A percentile compares a stretch with the other conserved stretches of the same genome.
Conservation (phyloP, 306 rosid genomes). For the Rosa rugosa region DNA sequence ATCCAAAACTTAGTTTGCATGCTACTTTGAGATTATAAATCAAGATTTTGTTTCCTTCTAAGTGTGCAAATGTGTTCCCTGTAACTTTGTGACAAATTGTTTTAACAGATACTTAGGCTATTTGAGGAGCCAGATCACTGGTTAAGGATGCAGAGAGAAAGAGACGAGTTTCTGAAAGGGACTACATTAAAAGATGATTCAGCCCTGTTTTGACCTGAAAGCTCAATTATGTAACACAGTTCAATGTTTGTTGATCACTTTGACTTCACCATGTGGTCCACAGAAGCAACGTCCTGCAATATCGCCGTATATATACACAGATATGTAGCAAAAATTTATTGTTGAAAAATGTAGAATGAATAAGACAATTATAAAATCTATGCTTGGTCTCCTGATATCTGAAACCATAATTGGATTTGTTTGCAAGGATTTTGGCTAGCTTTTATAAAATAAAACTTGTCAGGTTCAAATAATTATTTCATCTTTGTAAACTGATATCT, state of each 20-base stretch:
- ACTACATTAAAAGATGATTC: constrained; percentile 16
- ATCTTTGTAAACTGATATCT: not conserved
- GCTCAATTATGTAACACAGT: not conserved
- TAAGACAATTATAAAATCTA: not conserved
- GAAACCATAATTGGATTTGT: not conserved
- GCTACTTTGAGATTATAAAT: not conserved
- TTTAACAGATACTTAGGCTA: constrained; percentile 38
- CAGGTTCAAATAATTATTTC: not conserved
- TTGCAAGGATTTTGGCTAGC: not conserved
- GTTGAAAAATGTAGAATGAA: not conserved
- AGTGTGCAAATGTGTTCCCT: not conserved
- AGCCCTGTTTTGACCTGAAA: constrained; percentile 20
- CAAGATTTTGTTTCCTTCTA: not conserved
- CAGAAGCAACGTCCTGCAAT: not conserved
- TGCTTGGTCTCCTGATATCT: not conserved
- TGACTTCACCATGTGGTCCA: not conserved
- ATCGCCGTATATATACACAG: not conserved
- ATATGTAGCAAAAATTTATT: not conserved
- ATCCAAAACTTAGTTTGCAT: not conserved
- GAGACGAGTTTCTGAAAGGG: constrained; percentile 34
- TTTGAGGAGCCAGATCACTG: constrained; percentile 42
- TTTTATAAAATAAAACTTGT: not conserved
- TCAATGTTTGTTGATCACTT: not conserved
- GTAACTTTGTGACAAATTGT: not conserved
- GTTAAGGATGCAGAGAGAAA: constrained; percentile 39